Conservation (phyloP, 78 protist genomes). For the Planoprotostelium fungivorum region DNA sequence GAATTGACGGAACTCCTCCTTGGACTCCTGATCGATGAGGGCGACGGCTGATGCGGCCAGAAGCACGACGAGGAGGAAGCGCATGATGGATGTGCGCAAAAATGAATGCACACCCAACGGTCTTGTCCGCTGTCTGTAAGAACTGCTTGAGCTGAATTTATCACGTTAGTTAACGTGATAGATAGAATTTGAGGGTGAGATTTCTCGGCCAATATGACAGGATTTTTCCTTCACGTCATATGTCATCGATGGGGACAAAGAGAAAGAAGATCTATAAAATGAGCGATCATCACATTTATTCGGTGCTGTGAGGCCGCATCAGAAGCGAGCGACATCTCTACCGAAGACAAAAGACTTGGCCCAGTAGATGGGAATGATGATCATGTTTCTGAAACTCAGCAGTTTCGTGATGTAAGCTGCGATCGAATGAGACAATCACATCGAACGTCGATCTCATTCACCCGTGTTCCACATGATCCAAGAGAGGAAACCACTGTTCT, state of each 20-base stretch:
- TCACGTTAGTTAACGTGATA: too few species aligned
- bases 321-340: constrained; percentile 37
- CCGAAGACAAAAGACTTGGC: constrained; percentile 39
- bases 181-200: too few species aligned
- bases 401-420: background rate
- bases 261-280: too few species aligned
- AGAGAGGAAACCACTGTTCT: background rate
- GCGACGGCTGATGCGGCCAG: background rate
- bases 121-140: too few species aligned
- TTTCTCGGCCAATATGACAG: too few species aligned
- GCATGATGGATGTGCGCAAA: background rate
- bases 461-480: background rate
- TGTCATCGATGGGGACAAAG: too few species aligned
- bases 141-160: too few species aligned
- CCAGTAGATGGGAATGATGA: background rate
- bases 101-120: too few species aligned
- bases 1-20: background rate
- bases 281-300: too few species aligned
- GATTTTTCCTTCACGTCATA: too few species aligned
- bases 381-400: background rate
- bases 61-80: background rate
- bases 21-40: background rate
- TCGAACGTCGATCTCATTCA: background rate
- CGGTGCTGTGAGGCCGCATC: too few species aligned
- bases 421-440: too few species aligned